Evolutionary conservation across 2,329 filamentous ascomycete genomes (phyloP).

Genomic region (Venturia pyrina): DNA sequence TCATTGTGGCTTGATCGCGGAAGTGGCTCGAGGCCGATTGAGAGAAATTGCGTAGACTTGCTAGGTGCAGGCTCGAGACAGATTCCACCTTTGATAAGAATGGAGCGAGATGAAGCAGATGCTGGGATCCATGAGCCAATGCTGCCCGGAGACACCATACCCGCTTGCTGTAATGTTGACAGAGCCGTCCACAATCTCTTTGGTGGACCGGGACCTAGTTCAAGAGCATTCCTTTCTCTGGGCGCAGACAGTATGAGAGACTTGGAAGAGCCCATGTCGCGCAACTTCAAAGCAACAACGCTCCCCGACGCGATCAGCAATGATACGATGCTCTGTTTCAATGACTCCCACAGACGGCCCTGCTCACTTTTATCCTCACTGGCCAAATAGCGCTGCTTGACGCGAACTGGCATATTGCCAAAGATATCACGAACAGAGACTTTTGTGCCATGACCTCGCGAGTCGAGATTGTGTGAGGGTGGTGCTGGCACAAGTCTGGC

Average conservation of each 20-base stretch:
- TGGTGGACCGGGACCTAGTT: neutral
- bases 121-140: slow-evolving; percentile 57
- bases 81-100: slow-evolving; percentile 61
- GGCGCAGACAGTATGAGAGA: slow-evolving; percentile 21
- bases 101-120: slow-evolving; percentile 51
- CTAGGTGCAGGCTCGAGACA: slow-evolving; percentile 61
- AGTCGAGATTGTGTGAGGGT: slow-evolving; percentile 45
- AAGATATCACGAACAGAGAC: slow-evolving; percentile 73
- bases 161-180: slow-evolving; percentile 53
- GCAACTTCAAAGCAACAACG: slow-evolving; percentile 47
- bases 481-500: slow-evolving; percentile 53
- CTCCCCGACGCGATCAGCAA: slow-evolving; percentile 61
- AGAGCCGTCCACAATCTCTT: neutral
- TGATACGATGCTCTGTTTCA: slow-evolving; percentile 50
- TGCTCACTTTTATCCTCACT: slow-evolving; percentile 41
- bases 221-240: slow-evolving; percentile 9
- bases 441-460: slow-evolving; percentile 59
- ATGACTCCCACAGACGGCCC: slow-evolving; percentile 54
- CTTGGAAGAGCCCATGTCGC: slow-evolving; percentile 37
- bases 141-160: slow-evolving; percentile 46
- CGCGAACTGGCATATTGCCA: slow-evolving; percentile 79
- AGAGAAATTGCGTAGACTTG: slow-evolving; percentile 70
- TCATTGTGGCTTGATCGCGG: slow-evolving; percentile 49
- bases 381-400: slow-evolving; percentile 61
- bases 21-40: slow-evolving; percentile 62